Evolutionary conservation across 1,284 basidiomycete species (phyloP), one percentile per base, ranked within the genome.

Genomic region (Irpex sp.): DNA sequence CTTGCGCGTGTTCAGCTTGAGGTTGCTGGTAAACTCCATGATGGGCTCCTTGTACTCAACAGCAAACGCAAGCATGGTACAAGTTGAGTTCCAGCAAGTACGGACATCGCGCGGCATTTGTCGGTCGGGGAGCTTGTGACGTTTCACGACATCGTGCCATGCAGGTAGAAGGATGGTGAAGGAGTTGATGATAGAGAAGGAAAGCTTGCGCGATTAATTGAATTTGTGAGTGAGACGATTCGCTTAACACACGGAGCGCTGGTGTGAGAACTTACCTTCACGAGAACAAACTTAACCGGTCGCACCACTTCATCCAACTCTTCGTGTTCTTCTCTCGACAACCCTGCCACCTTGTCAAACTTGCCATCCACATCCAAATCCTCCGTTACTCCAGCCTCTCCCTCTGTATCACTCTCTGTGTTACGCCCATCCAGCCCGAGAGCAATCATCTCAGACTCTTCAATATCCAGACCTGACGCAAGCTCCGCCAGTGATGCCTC

Each of bases 11-110:
- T 70, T 67, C 4, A 70, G 63, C 0, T 60, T n/a, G 15, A 72
- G 3, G 18, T 58, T 66, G 13, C 67, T 70, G 6, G 70, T 20
- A 10, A 67, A 73, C 45, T 73, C 62, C 2, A 67, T 58, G 32
- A 73, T 72, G 15, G 67, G 4, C 58, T 54, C 49, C 49, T 4
- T 54, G 49, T 54, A 54, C 0, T 54, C 15, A n/a, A 54, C 7
- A 5, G 27, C 78, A 62, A 79, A 78, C 0, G 66, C 56, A 0
- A 84, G 71, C 82, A 83, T 80, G 10, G 81, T 70, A 64, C 73
- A 81, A 0, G 80, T 84, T 0, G 78, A 82, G 66, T 82, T 84
- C 83, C 82, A 84, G 0, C 78, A 64, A 0, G 80, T 85, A 24
- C 67, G 22, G 0, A 85, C 78, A 66, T 84, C 78, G 0, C 77